phyloP scores from a whole-genome alignment of 129 eudicot genomes.

The Helichrysum umbraculigerum region DNA sequence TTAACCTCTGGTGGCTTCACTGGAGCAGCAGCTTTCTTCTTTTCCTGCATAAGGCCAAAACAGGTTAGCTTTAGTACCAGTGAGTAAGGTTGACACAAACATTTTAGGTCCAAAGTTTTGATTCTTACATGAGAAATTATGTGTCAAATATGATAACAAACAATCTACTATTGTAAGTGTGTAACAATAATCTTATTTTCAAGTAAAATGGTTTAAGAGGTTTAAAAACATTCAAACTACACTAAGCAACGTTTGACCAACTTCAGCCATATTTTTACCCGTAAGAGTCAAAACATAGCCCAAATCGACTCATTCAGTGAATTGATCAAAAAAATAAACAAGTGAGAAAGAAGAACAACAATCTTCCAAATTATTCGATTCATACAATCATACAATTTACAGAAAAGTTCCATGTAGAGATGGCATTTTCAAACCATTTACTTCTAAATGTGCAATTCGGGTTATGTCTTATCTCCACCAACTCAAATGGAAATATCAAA shows the following conservation, averaged over 20 bases:
- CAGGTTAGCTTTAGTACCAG: too few relatives aligned
- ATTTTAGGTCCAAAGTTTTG: too few relatives aligned
- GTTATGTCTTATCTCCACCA: neutral
- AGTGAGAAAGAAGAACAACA: neutral
- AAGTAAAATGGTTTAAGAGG: neutral
- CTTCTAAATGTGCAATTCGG: neutral
- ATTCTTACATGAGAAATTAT: too few relatives aligned
- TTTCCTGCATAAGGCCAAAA: slow-evolving; percentile 14
- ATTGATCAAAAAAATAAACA: too few relatives aligned
- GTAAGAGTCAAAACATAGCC: neutral
- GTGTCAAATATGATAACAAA: too few relatives aligned
- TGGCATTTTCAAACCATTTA: neutral
- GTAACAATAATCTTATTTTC: neutral
- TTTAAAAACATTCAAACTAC: neutral
- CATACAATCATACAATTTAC: neutral
- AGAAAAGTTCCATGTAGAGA: neutral
- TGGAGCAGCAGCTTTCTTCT: slow-evolving; percentile 67
- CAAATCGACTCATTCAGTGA: neutral
- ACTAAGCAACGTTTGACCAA: neutral
- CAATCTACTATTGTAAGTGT: neutral
- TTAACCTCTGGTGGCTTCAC: slow-evolving; percentile 75
- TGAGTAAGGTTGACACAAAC: too few relatives aligned
- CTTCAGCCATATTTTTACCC: neutral
- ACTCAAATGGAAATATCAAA: neutral
- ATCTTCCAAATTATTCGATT: neutral